Conservation (phyloP, 2,329 filamentous ascomycete species). For the Metarhizium anisopliae region DNA sequence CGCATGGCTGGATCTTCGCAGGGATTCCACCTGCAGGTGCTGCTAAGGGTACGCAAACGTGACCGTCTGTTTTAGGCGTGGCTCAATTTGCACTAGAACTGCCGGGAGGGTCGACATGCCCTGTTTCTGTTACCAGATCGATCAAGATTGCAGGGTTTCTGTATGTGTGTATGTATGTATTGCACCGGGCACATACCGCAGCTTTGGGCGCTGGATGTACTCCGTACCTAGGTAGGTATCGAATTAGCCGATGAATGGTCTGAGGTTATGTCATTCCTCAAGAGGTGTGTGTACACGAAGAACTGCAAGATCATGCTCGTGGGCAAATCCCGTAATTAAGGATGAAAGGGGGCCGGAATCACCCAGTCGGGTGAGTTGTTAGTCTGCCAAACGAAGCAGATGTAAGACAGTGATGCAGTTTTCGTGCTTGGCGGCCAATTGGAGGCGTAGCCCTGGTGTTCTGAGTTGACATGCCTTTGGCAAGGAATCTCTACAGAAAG, state of each 20-base stretch:
- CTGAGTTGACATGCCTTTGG: no score
- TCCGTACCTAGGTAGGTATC: neutral
- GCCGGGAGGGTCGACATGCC: neutral
- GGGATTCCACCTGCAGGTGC: slow-evolving; percentile 5
- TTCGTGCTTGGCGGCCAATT: neutral
- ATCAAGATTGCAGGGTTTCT: neutral
- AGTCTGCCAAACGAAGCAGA: neutral
- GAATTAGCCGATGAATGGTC: neutral
- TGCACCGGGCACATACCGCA: neutral
- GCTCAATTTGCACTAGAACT: neutral
- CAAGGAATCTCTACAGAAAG: no score
- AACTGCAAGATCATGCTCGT: neutral
- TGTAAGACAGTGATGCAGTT: neutral
- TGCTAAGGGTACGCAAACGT: neutral
- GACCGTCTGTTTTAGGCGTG: neutral
- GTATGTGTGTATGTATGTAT: neutral
- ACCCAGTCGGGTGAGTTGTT: no score
- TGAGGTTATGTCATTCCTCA: neutral
- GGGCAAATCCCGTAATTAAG: neutral
- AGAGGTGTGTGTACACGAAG: neutral
- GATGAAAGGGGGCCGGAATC: neutral
- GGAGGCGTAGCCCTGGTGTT: no score
- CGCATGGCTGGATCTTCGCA: slow-evolving; percentile 8
- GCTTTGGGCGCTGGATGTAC: neutral
- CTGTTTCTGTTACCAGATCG: neutral